A percentile compares a stretch with the other conserved stretches of the same genome.
phyloP scores from a whole-genome alignment of 306 rosid species.

The Albizia julibrissin region DNA sequence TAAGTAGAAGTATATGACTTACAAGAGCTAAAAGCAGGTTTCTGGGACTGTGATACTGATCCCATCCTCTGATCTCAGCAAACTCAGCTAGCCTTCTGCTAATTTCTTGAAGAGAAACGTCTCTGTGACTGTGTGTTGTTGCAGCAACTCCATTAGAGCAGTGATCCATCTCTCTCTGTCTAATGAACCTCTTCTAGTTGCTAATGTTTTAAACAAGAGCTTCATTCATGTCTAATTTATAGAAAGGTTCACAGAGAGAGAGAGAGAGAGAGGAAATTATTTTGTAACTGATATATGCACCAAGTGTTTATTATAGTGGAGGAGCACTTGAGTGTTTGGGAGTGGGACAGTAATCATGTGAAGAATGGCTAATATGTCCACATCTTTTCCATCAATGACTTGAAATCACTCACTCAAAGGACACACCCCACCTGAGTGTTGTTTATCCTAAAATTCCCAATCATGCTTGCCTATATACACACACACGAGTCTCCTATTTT shows the following conservation, averaged over 20 bases:
- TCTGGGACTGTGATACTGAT: conserved; percentile 79
- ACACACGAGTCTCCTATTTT: neutral
- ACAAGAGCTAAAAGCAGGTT: conserved; percentile 84
- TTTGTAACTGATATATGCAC: conserved; percentile 39
- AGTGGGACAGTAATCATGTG: conserved; percentile 47
- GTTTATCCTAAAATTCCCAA: neutral
- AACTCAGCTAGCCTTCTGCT: conserved; percentile 73
- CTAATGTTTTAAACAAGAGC: neutral
- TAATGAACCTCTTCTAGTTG: conserved; percentile 5
- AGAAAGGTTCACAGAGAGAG: conserved; percentile 11
- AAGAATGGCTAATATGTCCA: conserved; percentile 46
- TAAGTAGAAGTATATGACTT: neutral
- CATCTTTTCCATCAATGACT: conserved; percentile 44
- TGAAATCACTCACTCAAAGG: conserved; percentile 46
- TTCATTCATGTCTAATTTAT: conserved; percentile 51
- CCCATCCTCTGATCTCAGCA: conserved; percentile 77
- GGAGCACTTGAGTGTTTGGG: conserved; percentile 43
- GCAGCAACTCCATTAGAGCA: conserved; percentile 41
- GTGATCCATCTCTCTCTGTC: conserved; percentile 31
- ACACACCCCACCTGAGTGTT: conserved; percentile 7
- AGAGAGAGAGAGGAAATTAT: neutral
- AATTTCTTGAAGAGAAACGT: conserved; percentile 73
- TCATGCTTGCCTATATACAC: neutral
- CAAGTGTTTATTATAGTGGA: conserved; percentile 51
- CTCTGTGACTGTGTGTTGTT: conserved; percentile 33